A percentile compares a stretch with the other conserved stretches of the same genome.
Evolutionary conservation across 1,139 yeast species (phyloP).

Genomic region (Suhomyces panamericanus): DNA sequence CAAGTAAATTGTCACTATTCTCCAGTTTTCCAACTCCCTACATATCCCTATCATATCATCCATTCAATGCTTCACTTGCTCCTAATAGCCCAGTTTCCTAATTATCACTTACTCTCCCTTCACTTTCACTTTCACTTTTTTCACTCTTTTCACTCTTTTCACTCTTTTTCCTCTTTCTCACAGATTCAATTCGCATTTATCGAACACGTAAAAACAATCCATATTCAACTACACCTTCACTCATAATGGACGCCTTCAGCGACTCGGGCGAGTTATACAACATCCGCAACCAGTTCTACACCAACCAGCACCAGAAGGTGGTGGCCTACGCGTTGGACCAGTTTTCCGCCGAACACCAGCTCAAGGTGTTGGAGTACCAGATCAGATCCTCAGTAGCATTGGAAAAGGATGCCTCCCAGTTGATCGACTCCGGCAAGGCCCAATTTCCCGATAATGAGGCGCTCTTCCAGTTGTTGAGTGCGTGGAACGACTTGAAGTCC

Average conservation of each 20-base stretch:
- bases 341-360: constrained; percentile 38
- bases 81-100: too few relatives aligned
- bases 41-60: too few relatives aligned
- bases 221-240: constrained; percentile 10
- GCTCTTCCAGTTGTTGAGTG: constrained; percentile 41
- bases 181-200: background rate
- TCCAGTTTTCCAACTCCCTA: too few relatives aligned
- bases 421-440: constrained; percentile 41
- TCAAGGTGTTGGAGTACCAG: constrained; percentile 44
- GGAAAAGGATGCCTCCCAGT: constrained; percentile 42
- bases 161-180: background rate
- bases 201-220: constrained; percentile 8
- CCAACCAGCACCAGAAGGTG: constrained; percentile 46
- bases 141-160: too few relatives aligned
- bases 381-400: constrained; percentile 45
- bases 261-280: constrained; percentile 47
- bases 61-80: too few relatives aligned
- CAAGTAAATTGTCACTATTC: too few relatives aligned
- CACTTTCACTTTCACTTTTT: too few relatives aligned
- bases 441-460: constrained; percentile 39
- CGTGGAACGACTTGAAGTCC: constrained; percentile 44
- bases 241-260: constrained; percentile 38
- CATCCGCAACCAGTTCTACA: constrained; percentile 48
- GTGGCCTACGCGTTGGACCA: constrained; percentile 31
- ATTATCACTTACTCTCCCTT: too few relatives aligned